Conservation (phyloP, 306 rosid genomes). For the Inga leiocalycina region DNA sequence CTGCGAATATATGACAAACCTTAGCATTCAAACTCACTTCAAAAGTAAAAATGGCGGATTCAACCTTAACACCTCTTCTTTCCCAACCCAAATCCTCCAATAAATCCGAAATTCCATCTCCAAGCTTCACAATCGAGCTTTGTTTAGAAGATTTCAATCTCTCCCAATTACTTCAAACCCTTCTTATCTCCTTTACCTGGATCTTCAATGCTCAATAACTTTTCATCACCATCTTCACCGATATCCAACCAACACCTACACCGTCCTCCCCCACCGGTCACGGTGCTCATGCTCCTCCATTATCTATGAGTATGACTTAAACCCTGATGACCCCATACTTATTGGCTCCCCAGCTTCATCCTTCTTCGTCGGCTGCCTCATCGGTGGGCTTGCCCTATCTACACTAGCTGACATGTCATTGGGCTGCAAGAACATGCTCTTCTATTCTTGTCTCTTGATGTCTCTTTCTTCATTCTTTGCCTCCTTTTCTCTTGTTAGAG, state of each 20-base stretch:
- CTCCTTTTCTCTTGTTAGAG: constrained; percentile 24
- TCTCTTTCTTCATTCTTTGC: constrained; percentile 52
- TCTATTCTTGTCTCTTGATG: constrained; percentile 52
- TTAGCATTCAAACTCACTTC: neutral
- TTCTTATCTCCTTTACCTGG: constrained; percentile 39
- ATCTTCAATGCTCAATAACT: constrained; percentile 48
- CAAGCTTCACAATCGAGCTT: neutral
- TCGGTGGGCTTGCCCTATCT: constrained; percentile 43
- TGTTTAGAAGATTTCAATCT: neutral
- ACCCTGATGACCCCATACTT: constrained; percentile 40
- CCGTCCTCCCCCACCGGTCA: neutral
- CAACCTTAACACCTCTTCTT: neutral
- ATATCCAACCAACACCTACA: constrained; percentile 34
- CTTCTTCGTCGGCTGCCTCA: constrained; percentile 38
- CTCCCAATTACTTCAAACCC: constrained; percentile 26
- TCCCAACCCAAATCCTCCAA: neutral
- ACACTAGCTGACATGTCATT: constrained; percentile 45
- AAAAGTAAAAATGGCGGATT: neutral
- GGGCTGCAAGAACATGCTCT: constrained; percentile 66
- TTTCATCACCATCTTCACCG: constrained; percentile 47
- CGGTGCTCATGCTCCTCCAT: constrained; percentile 28
- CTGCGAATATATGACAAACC: too few species aligned
- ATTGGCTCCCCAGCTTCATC: constrained; percentile 55
- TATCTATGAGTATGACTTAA: constrained; percentile 55
- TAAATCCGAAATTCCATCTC: neutral